Conservation (phyloP, 2,329 filamentous ascomycete species). For the Fusarium sp. region DNA sequence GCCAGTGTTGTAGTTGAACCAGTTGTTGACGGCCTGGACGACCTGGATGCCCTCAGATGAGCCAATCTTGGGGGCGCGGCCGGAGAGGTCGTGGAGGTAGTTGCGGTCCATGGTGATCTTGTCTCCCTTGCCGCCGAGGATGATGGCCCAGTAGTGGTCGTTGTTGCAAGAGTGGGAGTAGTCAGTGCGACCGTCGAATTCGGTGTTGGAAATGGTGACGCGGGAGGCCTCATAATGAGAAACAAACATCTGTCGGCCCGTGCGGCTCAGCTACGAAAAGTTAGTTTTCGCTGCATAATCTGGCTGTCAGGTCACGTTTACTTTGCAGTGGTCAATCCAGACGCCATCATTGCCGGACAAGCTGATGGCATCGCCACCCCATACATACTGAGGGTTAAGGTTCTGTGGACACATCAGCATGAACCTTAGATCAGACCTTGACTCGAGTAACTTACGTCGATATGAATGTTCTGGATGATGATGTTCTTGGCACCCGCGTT, state of each 20-base stretch:
- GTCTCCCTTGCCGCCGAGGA: slow-evolving; percentile 57
- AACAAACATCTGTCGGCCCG: slow-evolving; percentile 60
- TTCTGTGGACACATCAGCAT: slow-evolving; percentile 20
- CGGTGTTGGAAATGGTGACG: slow-evolving; percentile 63
- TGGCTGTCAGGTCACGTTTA: neutral
- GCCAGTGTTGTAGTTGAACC: slow-evolving; percentile 59
- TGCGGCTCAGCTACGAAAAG: neutral
- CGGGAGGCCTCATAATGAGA: slow-evolving; percentile 43
- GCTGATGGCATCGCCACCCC: slow-evolving; percentile 57
- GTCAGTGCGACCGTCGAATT: slow-evolving; percentile 59
- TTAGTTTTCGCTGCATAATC: neutral
- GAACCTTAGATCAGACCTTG: no score
- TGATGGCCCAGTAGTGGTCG: slow-evolving; percentile 63
- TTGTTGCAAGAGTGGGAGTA: slow-evolving; percentile 60
- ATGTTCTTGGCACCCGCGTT: slow-evolving; percentile 51
- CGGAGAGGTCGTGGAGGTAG: slow-evolving; percentile 62
- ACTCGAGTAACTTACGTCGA: neutral
- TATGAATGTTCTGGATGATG: slow-evolving; percentile 57
- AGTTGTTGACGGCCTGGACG: slow-evolving; percentile 60
- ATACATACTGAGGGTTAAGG: slow-evolving; percentile 55
- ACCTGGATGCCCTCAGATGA: slow-evolving; percentile 46
- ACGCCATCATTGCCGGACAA: slow-evolving; percentile 53
- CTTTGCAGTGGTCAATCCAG: slow-evolving; percentile 58
- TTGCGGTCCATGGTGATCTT: slow-evolving; percentile 60
- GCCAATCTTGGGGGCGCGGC: slow-evolving; percentile 60